Percentiles rank a stretch among this genome's conserved stretches.
These are phyloP conservation scores for Daldinia vernicosa DNA, from an alignment of 495 filamentous ascomycete genomes.

Conservation along the genomic window DNA sequence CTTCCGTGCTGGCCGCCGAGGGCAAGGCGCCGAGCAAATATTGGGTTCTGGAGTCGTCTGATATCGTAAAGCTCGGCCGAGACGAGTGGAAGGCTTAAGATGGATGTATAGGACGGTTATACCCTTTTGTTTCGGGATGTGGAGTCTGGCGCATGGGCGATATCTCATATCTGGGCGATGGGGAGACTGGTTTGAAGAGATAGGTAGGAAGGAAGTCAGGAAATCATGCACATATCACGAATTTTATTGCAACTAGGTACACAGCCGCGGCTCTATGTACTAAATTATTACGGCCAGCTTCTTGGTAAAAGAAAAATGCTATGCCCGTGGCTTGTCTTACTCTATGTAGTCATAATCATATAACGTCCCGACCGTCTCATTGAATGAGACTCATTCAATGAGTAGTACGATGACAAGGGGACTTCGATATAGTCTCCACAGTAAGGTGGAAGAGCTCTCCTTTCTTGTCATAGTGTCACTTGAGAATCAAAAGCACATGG, in stretches of 20 bases:
- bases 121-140: neutral
- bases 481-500: neutral
- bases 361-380: neutral
- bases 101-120: neutral
- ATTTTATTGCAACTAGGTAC: neutral
- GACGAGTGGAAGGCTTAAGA: slow-evolving; percentile 50
- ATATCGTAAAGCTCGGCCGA: slow-evolving; percentile 61
- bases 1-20: slow-evolving; percentile 54
- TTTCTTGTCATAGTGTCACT: neutral
- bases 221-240: neutral
- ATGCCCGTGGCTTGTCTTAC: neutral
- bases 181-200: neutral
- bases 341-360: too few relatives aligned
- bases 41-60: slow-evolving; percentile 57
- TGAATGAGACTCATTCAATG: too few relatives aligned
- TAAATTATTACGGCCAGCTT: neutral
- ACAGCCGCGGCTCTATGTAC: neutral
- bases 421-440: neutral
- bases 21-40: slow-evolving; percentile 59
- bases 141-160: slow-evolving; percentile 21
- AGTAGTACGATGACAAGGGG: neutral
- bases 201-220: neutral
- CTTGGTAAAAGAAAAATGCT: neutral
- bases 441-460: neutral
- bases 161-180: neutral